A percentile compares a stretch with the other conserved stretches of the same genome.
Conservation (phyloP, 768 basidiomycete genomes). For the Lanmaoa pseudosensibilis region DNA sequence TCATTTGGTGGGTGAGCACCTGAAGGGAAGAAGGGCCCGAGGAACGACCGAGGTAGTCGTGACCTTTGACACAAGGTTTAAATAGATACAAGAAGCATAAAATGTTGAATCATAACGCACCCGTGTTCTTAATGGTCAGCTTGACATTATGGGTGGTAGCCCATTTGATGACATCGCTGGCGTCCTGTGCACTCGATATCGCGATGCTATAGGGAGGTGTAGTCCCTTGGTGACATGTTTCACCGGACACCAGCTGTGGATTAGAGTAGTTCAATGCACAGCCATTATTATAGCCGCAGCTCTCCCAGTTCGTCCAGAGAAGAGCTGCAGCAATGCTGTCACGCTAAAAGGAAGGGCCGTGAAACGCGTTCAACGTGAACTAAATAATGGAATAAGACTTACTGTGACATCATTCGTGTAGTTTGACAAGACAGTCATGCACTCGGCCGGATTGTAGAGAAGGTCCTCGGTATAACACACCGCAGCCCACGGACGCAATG, state of each 20-base stretch:
- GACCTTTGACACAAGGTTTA: not conserved
- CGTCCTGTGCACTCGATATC: conserved; percentile 16
- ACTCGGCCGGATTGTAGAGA: conserved; percentile 8
- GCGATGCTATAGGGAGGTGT: conserved; percentile 18
- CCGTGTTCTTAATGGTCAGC: conserved; percentile 23
- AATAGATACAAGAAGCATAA: not conserved
- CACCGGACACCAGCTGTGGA: conserved; percentile 14
- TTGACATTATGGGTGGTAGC: conserved; percentile 14
- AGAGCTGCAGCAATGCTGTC: conserved; percentile 15
- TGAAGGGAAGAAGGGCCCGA: conserved; percentile 18
- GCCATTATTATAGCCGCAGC: conserved; percentile 13
- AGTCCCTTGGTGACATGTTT: conserved; percentile 12
- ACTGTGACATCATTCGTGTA: conserved; percentile 13
- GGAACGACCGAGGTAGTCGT: conserved; percentile 21
- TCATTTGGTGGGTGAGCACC: conserved; percentile 17
- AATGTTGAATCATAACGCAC: not conserved
- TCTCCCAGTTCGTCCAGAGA: conserved; percentile 25
- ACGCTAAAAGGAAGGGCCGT: conserved; percentile 2
- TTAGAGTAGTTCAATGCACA: conserved; percentile 21
- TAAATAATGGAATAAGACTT: not conserved
- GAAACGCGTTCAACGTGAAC: too few species aligned
- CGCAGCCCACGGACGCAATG: conserved; percentile 20
- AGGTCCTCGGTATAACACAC: too few species aligned
- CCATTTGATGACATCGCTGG: conserved; percentile 19
- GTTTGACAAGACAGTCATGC: conserved; percentile 8